phyloP scores from a whole-genome alignment of 2,329 filamentous ascomycete genomes.

The Hymenoscyphus albidus region DNA sequence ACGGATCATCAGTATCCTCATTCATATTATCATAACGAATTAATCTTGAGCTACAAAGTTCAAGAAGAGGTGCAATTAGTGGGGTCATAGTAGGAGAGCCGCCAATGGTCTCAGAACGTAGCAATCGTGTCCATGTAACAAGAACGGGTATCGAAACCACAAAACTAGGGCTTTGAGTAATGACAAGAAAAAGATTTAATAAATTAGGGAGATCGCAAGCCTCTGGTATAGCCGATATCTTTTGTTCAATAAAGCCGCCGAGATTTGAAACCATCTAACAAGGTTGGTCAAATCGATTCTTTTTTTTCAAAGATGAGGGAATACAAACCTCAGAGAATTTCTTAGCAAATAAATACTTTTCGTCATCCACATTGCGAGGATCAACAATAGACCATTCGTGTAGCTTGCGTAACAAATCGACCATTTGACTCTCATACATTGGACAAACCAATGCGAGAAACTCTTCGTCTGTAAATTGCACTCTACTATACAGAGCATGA shows the following conservation, averaged over 20 bases:
- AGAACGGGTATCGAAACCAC: conserved; percentile 91
- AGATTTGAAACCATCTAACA: conserved; percentile 76
- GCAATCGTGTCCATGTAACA: conserved; percentile 81
- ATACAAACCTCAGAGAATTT: conserved; percentile 80
- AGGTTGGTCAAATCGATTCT: conserved; percentile 11
- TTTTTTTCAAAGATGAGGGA: neutral
- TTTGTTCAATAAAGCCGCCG: conserved; percentile 78
- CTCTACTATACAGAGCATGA: conserved; percentile 75
- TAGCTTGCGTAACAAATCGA: conserved; percentile 67
- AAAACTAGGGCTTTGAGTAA: conserved; percentile 81
- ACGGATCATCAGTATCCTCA: conserved; percentile 75
- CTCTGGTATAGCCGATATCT: conserved; percentile 62
- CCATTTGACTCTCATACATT: conserved; percentile 69
- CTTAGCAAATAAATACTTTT: conserved; percentile 88
- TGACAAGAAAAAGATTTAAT: conserved; percentile 71
- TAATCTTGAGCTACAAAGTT: conserved; percentile 77
- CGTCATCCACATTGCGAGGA: conserved; percentile 79
- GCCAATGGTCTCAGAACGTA: conserved; percentile 68
- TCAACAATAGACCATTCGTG: conserved; percentile 79
- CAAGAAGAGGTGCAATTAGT: conserved; percentile 71
- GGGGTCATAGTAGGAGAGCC: conserved; percentile 56
- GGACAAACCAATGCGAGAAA: conserved; percentile 74
- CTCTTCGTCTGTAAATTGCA: conserved; percentile 71
- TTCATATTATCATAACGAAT: conserved; percentile 85
- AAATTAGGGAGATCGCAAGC: conserved; percentile 68